phyloP scores from a whole-genome alignment of 2,329 filamentous ascomycete genomes.

The Xylaria sp. region DNA sequence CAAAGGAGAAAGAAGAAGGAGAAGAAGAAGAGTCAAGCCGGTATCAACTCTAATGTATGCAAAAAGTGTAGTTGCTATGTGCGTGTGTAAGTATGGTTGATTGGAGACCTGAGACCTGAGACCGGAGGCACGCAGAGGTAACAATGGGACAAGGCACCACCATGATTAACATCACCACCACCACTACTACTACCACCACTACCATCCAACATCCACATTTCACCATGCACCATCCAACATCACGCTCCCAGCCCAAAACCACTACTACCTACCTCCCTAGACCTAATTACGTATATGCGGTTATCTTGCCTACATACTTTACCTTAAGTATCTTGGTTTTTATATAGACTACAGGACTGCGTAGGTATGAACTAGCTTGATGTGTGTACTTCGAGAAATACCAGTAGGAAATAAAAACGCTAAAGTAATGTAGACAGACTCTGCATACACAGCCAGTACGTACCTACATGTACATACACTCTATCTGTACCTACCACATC shows the following conservation, averaged over 20 bases:
- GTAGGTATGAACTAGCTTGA: too few relatives aligned
- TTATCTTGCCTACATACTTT: not conserved
- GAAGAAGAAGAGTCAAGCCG: slow-evolving; percentile 19
- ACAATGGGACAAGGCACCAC: slow-evolving; percentile 20
- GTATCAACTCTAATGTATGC: slow-evolving; percentile 17
- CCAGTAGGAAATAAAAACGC: not conserved
- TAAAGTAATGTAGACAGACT: not conserved
- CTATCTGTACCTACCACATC: not conserved
- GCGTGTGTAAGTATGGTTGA: slow-evolving; percentile 24
- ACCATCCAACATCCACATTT: too few relatives aligned
- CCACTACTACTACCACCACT: too few relatives aligned
- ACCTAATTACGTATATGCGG: too few relatives aligned
- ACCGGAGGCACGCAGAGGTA: slow-evolving; percentile 13
- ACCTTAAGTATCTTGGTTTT: not conserved
- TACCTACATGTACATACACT: not conserved
- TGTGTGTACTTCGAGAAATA: too few relatives aligned
- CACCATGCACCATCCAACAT: too few relatives aligned
- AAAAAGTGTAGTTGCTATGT: not conserved
- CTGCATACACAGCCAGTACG: too few relatives aligned
- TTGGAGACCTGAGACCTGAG: slow-evolving; percentile 19
- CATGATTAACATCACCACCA: not conserved
- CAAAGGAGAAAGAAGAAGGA: not conserved
- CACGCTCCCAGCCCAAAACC: slow-evolving; percentile 10
- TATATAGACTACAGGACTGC: not conserved
- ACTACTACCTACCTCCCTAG: not conserved